Evolutionary conservation across 2,329 filamentous ascomycete genomes (phyloP), one percentile per base, ranked within the genome.

Genomic region (Chrysoporthe cubensis): DNA sequence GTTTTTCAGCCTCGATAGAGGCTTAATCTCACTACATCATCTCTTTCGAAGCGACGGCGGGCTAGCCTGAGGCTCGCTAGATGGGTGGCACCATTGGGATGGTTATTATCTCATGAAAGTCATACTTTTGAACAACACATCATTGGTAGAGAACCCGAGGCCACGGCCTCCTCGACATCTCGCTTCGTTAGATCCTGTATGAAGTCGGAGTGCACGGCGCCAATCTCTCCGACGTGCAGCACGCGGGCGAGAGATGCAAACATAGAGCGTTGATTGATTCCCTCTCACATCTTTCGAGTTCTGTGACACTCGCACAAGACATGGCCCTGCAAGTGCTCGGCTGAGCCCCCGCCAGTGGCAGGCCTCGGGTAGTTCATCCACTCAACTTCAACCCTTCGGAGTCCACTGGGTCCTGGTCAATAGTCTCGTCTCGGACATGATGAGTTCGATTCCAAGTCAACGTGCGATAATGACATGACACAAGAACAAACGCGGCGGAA

Each of bases 331-430:
- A 61, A 59, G 68, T 65, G 37, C 57, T 63, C 65, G 65, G 65
- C 52, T 62, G 44, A 63, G 59, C 50, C 50, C 57, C 58, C 44
- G n/a, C 32, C 62, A 48, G 40, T 67, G 34, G 57, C 52, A 43
- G 46, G 42, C 44, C 46, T 70, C 68, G 68, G 68, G 63, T 70
- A 68, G 62, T 44, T 62, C 54, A 37, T 70, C 68, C 68, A 67
- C 34, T 63, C 65, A 58, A 65, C 61, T 62, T 34, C 58, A 14
- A 52, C 46, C 18, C 40, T 62, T 42, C 50, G 46, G 50, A 40
- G 52, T 69, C 65, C 63, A 66, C 61, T 43, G 40, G 26, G 62
- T 44, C 6, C 48, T 64, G 40, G 37, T 56, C 62, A 57, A 42
- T 32, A 64, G 62, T 64, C 62, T 57, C 50, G 62, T 64, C 62